A percentile compares a stretch with the other conserved stretches of the same genome.
Conservation (phyloP, 2,329 filamentous ascomycete genomes). For the Cercospora zeina region DNA sequence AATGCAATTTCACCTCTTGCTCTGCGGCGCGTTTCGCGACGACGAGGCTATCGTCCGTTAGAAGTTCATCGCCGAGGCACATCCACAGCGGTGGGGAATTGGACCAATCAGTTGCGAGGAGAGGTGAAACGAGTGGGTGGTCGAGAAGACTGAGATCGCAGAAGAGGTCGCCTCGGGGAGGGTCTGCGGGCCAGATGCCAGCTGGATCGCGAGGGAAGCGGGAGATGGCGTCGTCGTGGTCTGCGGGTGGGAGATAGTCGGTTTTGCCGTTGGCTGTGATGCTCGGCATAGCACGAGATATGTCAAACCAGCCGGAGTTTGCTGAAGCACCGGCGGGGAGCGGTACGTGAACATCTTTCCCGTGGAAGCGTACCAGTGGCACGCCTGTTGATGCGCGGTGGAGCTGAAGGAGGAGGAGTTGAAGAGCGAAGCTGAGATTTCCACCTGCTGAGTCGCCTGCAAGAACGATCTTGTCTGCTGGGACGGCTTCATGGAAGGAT, state of each 20-base stretch:
- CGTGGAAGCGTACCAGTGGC: conserved; percentile 61
- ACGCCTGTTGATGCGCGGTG: conserved; percentile 46
- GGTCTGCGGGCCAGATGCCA: conserved; percentile 48
- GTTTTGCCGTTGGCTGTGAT: conserved; percentile 55
- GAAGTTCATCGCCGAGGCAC: conserved; percentile 68
- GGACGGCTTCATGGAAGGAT: conserved; percentile 65
- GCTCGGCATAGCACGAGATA: conserved; percentile 63
- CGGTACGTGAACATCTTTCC: conserved; percentile 58
- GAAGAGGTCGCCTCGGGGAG: conserved; percentile 52
- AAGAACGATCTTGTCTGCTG: conserved; percentile 67
- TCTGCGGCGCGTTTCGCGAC: conserved; percentile 58
- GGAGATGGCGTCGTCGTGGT: conserved; percentile 39
- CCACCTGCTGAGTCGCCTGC: conserved; percentile 76
- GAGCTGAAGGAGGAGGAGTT: conserved; percentile 69
- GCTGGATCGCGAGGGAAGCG: conserved; percentile 50
- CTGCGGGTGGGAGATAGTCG: conserved; percentile 62
- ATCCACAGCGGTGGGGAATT: conserved; percentile 67
- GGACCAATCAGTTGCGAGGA: conserved; percentile 60
- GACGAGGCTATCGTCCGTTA: conserved; percentile 66
- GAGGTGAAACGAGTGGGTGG: conserved; percentile 69
- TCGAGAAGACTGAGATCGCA: conserved; percentile 47
- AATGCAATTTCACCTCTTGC: conserved; percentile 63
- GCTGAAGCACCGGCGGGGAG: conserved; percentile 66
- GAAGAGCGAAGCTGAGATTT: conserved; percentile 65
- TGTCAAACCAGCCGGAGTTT: conserved; percentile 70